phyloP scores from a whole-genome alignment of 257 asterid species.

The Fraxinus anomala region DNA sequence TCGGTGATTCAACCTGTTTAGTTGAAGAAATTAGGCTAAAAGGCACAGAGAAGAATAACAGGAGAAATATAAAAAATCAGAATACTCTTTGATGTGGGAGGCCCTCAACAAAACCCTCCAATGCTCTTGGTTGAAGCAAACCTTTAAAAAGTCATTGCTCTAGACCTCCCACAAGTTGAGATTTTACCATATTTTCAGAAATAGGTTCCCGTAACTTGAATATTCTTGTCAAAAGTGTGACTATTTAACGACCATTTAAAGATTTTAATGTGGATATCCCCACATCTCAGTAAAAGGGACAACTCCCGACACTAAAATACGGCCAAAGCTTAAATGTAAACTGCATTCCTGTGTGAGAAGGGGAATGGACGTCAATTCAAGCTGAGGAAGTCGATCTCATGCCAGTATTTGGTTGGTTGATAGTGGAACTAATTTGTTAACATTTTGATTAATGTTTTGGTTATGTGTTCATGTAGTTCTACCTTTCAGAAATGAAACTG shows the following conservation, averaged over 20 bases:
- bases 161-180: not conserved
- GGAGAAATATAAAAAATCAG: not conserved
- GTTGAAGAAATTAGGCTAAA: not conserved
- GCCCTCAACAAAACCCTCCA: not conserved
- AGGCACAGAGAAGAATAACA: not conserved
- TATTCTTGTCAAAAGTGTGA: constrained; percentile 11
- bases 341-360: not conserved
- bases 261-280: not conserved
- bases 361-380: not conserved
- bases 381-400: not conserved
- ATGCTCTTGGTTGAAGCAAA: not conserved
- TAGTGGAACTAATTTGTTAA: not conserved
- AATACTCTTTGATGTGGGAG: not conserved
- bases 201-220: not conserved
- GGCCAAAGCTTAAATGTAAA: not conserved
- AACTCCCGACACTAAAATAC: not conserved
- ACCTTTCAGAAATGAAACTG: not conserved
- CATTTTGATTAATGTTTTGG: not conserved
- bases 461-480: not conserved
- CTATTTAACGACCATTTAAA: not conserved
- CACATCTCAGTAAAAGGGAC: not conserved
- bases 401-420: not conserved
- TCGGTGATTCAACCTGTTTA: not conserved
- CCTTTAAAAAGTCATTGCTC: not conserved
- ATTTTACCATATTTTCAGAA: not conserved